These are phyloP conservation scores for Cnidoscolus chayamansa DNA, from an alignment of 441 rosid genomes.

Conservation along the genomic window DNA sequence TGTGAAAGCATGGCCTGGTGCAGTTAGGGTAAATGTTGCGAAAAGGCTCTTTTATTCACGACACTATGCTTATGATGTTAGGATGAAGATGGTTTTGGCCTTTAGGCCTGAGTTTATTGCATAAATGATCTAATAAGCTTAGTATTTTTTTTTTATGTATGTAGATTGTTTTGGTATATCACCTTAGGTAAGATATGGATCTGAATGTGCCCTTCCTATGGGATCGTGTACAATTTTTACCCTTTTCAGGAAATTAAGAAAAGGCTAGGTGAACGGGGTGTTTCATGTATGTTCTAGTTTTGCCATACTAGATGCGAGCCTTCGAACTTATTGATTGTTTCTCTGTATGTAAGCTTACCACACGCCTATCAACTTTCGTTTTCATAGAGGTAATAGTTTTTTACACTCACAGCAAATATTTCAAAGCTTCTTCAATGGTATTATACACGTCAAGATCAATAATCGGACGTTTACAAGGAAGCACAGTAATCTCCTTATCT, in stretches of 20 bases:
- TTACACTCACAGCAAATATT: not conserved
- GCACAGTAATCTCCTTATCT: not conserved
- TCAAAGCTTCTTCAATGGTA: not conserved
- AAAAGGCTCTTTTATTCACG: not conserved
- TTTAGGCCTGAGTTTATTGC: not conserved
- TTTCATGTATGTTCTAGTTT: not conserved
- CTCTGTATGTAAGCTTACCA: not conserved
- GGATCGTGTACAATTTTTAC: not conserved
- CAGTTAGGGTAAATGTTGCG: not conserved
- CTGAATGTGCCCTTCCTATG: not conserved
- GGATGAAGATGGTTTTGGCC: not conserved
- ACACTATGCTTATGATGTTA: too few species aligned
- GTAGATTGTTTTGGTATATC: not conserved
- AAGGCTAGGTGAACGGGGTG: not conserved
- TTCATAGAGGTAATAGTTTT: not conserved
- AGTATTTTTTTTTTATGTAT: not conserved
- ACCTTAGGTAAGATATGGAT: not conserved
- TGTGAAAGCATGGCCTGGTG: not conserved
- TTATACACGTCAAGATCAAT: not conserved
- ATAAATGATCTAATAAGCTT: not conserved
- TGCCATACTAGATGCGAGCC: not conserved
- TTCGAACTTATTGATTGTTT: not conserved
- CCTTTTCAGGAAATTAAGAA: not conserved
- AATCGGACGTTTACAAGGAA: not conserved
- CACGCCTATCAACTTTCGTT: not conserved